Base-by-base conservation (phyloP, 2,329 filamentous ascomycete species). In the Metarhizium humberi region DNA sequence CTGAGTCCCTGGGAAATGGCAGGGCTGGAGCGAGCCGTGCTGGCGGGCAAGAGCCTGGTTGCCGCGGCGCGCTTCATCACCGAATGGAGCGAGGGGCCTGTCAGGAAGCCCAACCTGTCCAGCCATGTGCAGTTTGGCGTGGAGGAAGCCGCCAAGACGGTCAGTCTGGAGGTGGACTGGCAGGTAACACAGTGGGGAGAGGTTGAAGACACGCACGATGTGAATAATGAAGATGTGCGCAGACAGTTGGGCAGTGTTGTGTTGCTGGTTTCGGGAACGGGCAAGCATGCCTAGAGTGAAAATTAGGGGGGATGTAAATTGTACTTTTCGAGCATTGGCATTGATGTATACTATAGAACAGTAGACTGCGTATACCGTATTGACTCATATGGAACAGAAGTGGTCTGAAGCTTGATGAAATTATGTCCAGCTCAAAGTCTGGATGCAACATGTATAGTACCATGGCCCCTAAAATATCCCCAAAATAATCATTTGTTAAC, bases 161-260 rank as follows among this genome's bases (percentile, higher is more conserved):
- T 87, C 6, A 96, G 82, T 63, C 69, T 95, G 46, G 94, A 99
- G 75, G 90, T 96, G 16, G 79, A 83, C 60, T 96, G 90, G 86
- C 94, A 99, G 79, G 95, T 86, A 1, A 76, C 81, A 32, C 85
- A 88, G 71, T 97, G 94, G 92, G 94, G 94, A 8, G 92, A 96
- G 76, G 94, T 99, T 1, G 94, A 99, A 70, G 92, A 99, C 71
- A 96, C 92, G 32, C 94, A 99, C 72, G 94, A 99, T 75, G 94
- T 99, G 1, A 88, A 95, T 64, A 88, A 86, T 70, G 92, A 95
- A 71, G 94, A 99, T 71, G 63, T 97, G 61, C 81, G 84, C 67
- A 80, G 92, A 64, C 94, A 97, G 73, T 74, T 97, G 57, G 94
- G 92, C 14, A 95, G 90, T 68, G 88, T 90, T 11, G 79, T 96